Base-by-base conservation (phyloP, 2,329 filamentous ascomycete genomes). In the Xylaria sp. region DNA sequence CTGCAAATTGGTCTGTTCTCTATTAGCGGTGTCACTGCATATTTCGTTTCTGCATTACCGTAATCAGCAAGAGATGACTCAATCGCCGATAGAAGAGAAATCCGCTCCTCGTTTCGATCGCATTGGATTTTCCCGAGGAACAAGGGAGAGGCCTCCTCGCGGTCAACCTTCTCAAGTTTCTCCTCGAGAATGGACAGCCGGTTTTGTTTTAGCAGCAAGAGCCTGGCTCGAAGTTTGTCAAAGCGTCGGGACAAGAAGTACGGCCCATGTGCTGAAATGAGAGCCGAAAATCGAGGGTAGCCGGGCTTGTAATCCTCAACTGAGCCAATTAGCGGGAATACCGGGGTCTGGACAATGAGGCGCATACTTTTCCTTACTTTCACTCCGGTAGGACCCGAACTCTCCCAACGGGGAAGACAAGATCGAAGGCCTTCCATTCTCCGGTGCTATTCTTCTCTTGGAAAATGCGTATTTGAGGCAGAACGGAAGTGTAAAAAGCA, bases 161-260 rank as follows among this genome's bases (percentile, higher is more conserved):
- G 11, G 64, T 80, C 78, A 7, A 77, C 69, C 39, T 71, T 19
- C 3, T 78, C 68, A 0, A 80, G 69, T 32, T 69, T 24, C 56
- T 73, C 6, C 59, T 80, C 78, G 1, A 80, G 75, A 14, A 73
- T 21, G 5, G 69, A 70, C 4, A 80, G 14, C 34, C 66, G 63
- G 61, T 79, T 77, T 65, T 80, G 78, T 61, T 79, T 78, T 8
- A 74, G 48, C 2, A 80, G 72, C 3, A 80, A 71, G 0, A 80
- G 45, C 9, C 79, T 71, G 5, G 72, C 71, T 1, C 78, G 74
- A 11, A 78, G 60, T 1, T 64, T 68, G 5, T 60, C 39, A 64
- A 80, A 79, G 8, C 78, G 75, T 0, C 79, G 75, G 58, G 54
- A 78, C 14, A 78, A 45, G 30, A 71, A 62, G 36, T 73, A 80